A percentile compares a stretch with the other conserved stretches of the same genome.
Evolutionary conservation across 202 grass and related monocot species (phyloP).

Genomic region (Bolboschoenoplectus hybrid): DNA sequence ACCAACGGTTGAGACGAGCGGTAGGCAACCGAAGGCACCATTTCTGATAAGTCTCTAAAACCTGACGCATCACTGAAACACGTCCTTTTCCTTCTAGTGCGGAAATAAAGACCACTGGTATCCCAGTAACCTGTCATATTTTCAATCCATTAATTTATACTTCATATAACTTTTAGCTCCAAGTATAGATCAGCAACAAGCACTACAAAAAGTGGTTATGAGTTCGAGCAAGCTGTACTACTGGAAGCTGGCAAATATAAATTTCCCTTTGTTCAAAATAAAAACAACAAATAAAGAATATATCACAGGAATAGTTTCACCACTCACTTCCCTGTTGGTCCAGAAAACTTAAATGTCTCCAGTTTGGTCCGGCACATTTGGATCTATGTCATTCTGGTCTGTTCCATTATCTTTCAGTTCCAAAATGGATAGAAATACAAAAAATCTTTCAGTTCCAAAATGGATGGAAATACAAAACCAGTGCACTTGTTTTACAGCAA

Average conservation of each 20-base stretch:
- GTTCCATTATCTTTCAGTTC: slow-evolving; percentile 1
- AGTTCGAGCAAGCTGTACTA: neutral
- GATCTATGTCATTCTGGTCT: neutral
- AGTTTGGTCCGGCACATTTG: neutral
- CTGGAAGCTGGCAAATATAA: neutral
- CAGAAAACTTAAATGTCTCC: neutral
- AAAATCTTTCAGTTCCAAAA: neutral
- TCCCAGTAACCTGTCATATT: slow-evolving; percentile 69
- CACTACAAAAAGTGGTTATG: neutral
- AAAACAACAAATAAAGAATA: neutral
- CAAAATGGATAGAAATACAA: neutral
- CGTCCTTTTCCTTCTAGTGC: slow-evolving; percentile 81
- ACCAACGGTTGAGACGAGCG: slow-evolving; percentile 89
- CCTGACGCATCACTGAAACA: slow-evolving; percentile 73
- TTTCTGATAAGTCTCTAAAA: slow-evolving; percentile 81
- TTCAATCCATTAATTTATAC: slow-evolving; percentile 17
- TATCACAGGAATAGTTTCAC: neutral
- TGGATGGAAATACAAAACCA: neutral
- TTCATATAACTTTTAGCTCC: neutral
- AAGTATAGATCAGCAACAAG: neutral
- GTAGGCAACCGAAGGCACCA: slow-evolving; percentile 95
- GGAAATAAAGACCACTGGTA: slow-evolving; percentile 94
- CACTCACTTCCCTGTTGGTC: neutral
- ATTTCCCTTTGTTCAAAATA: neutral
- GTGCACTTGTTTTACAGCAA: neutral